Evolutionary conservation across 2,329 filamentous ascomycete species (phyloP).

Genomic region (Beauveria rudraprayagi): DNA sequence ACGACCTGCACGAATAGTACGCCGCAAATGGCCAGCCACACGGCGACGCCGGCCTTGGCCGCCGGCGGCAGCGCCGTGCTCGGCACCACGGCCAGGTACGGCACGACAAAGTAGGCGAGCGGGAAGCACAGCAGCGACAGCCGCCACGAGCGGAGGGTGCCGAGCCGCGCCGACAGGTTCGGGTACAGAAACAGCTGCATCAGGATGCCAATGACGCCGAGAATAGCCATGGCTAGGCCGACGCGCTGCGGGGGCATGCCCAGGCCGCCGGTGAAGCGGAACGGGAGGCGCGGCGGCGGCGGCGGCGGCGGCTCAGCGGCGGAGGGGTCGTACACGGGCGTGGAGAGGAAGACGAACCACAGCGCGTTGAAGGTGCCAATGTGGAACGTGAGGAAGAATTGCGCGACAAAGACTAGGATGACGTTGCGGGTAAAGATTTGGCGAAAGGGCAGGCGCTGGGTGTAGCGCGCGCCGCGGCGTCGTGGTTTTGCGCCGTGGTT

Average conservation of each 20-base stretch:
- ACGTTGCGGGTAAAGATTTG: constrained; percentile 50
- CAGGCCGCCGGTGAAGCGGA: constrained; percentile 65
- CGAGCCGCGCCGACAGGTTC: constrained; percentile 54
- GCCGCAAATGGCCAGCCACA: constrained; percentile 58
- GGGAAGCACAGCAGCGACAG: constrained; percentile 64
- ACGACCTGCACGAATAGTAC: constrained; percentile 59
- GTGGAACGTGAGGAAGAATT: constrained; percentile 64
- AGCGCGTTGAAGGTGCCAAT: constrained; percentile 69
- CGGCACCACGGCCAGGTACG: constrained; percentile 63
- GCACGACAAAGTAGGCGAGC: constrained; percentile 58
- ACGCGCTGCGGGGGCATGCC: constrained; percentile 64
- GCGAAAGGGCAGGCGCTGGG: constrained; percentile 41
- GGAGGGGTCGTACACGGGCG: constrained; percentile 48
- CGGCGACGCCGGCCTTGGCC: constrained; percentile 41
- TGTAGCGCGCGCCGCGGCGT: constrained; percentile 28
- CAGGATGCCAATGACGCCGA: constrained; percentile 67
- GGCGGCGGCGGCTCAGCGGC: constrained; percentile 20
- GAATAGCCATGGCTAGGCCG: constrained; percentile 68
- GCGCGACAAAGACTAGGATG: constrained; percentile 47
- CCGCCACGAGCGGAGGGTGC: constrained; percentile 60
- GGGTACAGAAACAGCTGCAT: constrained; percentile 60
- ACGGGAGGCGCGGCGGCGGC: constrained; percentile 35
- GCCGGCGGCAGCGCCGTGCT: constrained; percentile 41
- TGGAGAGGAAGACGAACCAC: constrained; percentile 70
- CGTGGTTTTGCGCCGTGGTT: neutral